These are phyloP conservation scores for Trametes gibbosa DNA, from an alignment of 768 basidiomycete species.

Conservation along the genomic window DNA sequence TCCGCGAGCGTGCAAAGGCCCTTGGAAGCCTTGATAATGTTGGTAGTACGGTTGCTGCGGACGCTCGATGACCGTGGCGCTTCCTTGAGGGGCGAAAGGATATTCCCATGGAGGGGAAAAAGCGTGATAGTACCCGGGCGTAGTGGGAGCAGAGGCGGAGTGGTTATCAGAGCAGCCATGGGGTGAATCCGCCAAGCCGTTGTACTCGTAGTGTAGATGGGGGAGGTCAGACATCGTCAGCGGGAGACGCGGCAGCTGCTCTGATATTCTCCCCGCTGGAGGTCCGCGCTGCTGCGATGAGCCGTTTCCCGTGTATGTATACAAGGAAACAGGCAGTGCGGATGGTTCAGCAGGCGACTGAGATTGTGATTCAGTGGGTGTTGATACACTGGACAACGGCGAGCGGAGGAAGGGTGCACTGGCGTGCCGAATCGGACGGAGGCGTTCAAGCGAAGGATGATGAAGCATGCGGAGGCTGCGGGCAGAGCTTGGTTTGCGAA, in stretches of 20 bases:
- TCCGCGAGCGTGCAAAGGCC: background rate
- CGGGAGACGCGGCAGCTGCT: slow-evolving; percentile 6
- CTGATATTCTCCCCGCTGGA: background rate
- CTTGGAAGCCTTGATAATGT: background rate
- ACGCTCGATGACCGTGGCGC: background rate
- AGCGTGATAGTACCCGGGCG: slow-evolving; percentile 3
- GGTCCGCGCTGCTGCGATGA: background rate
- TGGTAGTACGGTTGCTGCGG: slow-evolving; percentile 7
- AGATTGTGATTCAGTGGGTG: background rate
- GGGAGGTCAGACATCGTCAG: slow-evolving; percentile 12
- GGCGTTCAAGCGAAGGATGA: slow-evolving; percentile 16
- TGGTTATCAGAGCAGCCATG: slow-evolving; percentile 5
- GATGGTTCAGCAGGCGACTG: background rate
- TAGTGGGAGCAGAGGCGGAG: slow-evolving; percentile 4
- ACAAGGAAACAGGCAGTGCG: too few species aligned
- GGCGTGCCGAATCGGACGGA: slow-evolving; percentile 4
- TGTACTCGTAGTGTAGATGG: slow-evolving; percentile 11
- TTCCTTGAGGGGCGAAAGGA: background rate
- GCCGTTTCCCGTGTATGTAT: too few species aligned
- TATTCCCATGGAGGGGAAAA: background rate
- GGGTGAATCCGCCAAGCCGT: background rate
- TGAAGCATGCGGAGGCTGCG: slow-evolving; percentile 17
- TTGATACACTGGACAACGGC: slow-evolving; percentile 11
- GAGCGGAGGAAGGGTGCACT: slow-evolving; percentile 14
- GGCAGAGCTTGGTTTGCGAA: slow-evolving; percentile 12